phyloP scores from a whole-genome alignment of 2,329 filamentous ascomycete genomes.

The Diaporthe destruens region DNA sequence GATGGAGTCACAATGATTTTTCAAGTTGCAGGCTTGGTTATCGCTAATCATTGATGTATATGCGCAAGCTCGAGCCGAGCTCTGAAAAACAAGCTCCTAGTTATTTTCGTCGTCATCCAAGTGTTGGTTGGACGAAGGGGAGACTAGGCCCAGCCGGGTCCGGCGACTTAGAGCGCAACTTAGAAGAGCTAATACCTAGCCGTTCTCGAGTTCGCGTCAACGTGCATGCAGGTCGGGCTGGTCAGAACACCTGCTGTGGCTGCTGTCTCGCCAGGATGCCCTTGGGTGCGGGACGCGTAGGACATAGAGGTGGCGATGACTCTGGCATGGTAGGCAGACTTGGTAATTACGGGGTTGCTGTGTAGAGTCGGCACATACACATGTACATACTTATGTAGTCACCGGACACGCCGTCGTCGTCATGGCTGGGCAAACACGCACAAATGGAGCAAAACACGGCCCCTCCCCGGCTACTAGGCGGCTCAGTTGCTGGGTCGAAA shows the following conservation, averaged over 20 bases:
- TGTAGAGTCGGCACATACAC: neutral
- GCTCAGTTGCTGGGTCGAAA: constrained; percentile 18
- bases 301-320: neutral
- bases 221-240: constrained; percentile 2
- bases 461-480: neutral
- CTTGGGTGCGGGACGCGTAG: neutral
- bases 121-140: neutral
- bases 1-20: constrained; percentile 8
- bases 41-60: neutral
- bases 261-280: neutral
- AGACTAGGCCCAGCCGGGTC: neutral
- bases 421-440: constrained; percentile 11
- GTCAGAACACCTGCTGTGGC: neutral
- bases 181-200: neutral
- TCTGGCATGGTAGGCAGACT: neutral
- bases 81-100: neutral
- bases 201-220: neutral
- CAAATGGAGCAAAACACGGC: neutral
- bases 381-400: neutral
- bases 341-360: neutral
- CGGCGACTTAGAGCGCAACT: neutral
- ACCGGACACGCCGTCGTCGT: constrained; percentile 18
- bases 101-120: constrained; percentile 22
- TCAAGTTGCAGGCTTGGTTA: neutral
- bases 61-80: neutral